Base-by-base conservation (phyloP, 352 stramenopile genomes). In the Globisporangium abappressorium region DNA sequence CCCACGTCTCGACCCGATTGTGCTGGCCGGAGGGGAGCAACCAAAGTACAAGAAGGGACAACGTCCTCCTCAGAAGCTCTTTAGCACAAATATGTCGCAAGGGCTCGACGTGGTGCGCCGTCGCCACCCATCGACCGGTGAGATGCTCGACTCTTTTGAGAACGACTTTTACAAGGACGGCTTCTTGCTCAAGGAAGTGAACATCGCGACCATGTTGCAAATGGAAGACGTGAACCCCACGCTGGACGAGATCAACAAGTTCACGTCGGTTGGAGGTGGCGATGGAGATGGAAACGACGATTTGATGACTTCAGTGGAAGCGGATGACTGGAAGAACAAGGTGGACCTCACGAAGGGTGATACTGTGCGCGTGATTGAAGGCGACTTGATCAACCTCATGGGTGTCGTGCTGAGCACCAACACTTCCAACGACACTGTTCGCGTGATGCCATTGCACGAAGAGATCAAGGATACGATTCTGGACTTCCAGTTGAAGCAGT, bases 391-490 rank as follows among this genome's bases (percentile, higher is more conserved):
- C 43, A 96, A 96, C 70, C 78, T 96, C n/a, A 94, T 96, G 89
- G 89, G 89, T 69, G 86, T 96, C 33, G 89, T 96, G 24, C 76
- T 95, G 12, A 94, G 85, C 68, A 95, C 86, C n/a, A 95, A 96
- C 71, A 92, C 84, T 47, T 78, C 83, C 36, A 96, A 95, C 58
- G 87, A 95, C 69, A 95, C 87, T 8, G 89, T 96, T 5, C 87
- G 87, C 36, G 89, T 96, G 33, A 96, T 96, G 87, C 89, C 89
- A 14, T 75, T 96, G 34, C 89, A 96, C 65, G 89, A 96, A 79
- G 89, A 96, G 66, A 96, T 96, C 69, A 96, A 95, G 68, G 89
- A 96, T 62, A 96, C 89, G 28, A 95, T 95, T 53, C 70, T 96
- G 43, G 89, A 96, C 65, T 96, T 96, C 70, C 86, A 94, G 72